Base-by-base conservation (phyloP, 306 rosid species). In the Vigna mungo region DNA sequence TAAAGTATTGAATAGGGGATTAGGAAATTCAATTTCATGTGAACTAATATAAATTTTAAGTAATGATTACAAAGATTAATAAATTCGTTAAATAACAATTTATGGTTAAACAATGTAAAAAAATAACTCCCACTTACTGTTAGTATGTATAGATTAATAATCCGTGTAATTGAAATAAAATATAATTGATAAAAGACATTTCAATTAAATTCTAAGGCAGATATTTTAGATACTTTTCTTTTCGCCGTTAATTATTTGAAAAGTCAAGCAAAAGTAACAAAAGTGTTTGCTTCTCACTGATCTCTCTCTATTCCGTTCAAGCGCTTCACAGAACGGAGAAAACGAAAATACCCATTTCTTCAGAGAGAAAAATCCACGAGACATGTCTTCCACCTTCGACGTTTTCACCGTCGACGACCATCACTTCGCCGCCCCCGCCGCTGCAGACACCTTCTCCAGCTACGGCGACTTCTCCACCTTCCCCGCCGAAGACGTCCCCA, bases 381-480 rank as follows among this genome's bases (percentile, higher is more conserved):
- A 21, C 21, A 96, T 89, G 97, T 81, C 98, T 81, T 80, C 98
- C 62, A 85, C 98, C 62, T 90, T 93, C 90, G 96, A 90, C 80
- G 87, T 89, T 58, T 94, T 82, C 85, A 84, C 91, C 86, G 82
- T 87, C 83, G 97, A 84, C 82, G 82, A 56, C 25, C 68, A 84
- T 20, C 90, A 82, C 21, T 91, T 89, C 70, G 72, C 81, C 46
- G 89, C 62, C 17, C 13, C 74, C 11, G 78, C 86, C 15, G 87
- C 44, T 46, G 88, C 80, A n/a, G 90, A 87, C 10, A 67, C 60
- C 81, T 89, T 47, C 78, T 71, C 90, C 72, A 88, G 82, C 30
- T 89, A 87, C 88, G 94, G 83, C 4, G 89, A 87, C 78, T 92
- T 66, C 90, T 79, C 97, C 64, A 65, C 59, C 84, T 92, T 86